Evolutionary conservation across 306 rosid genomes (phyloP).

Genomic region (Comarum palustre): DNA sequence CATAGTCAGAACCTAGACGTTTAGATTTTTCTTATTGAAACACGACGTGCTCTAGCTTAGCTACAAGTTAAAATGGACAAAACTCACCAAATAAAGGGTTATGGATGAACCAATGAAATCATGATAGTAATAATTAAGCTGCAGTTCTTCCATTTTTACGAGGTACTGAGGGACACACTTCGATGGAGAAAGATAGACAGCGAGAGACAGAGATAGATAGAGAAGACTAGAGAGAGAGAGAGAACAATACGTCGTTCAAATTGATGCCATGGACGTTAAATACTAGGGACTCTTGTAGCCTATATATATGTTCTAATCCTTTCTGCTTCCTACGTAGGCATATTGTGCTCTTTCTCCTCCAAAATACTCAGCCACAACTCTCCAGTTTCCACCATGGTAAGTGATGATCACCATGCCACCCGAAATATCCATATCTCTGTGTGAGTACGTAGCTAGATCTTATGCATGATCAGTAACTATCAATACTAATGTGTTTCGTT

Average conservation of each 20-base stretch:
- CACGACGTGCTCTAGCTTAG: not conserved
- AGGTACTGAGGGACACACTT: slow-evolving; percentile 6
- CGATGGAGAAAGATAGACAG: slow-evolving; percentile 13
- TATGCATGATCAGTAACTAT: not conserved
- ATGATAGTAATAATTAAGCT: not conserved
- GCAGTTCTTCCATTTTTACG: not conserved
- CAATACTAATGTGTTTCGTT: not conserved
- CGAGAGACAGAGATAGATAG: slow-evolving; percentile 30
- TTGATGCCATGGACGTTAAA: slow-evolving; percentile 30
- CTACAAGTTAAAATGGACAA: slow-evolving; percentile 2
- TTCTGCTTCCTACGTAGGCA: slow-evolving; percentile 2
- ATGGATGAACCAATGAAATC: not conserved
- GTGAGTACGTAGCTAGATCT: slow-evolving; percentile 17
- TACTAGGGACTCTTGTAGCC: slow-evolving; percentile 27
- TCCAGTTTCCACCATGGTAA: slow-evolving; percentile 17
- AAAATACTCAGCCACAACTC: not conserved
- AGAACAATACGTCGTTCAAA: slow-evolving; percentile 31
- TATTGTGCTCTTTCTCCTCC: slow-evolving; percentile 8
- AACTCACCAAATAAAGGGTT: not conserved
- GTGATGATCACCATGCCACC: not conserved
- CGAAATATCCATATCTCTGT: slow-evolving; percentile 19
- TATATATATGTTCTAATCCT: slow-evolving; percentile 5
- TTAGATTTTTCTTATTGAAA: not conserved
- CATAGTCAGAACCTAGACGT: not conserved
- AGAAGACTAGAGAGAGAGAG: slow-evolving; percentile 28